Evolutionary conservation across 2,329 filamentous ascomycete species (phyloP), one percentile per base, ranked within the genome.

Genomic region (Epicoccum nigrum): DNA sequence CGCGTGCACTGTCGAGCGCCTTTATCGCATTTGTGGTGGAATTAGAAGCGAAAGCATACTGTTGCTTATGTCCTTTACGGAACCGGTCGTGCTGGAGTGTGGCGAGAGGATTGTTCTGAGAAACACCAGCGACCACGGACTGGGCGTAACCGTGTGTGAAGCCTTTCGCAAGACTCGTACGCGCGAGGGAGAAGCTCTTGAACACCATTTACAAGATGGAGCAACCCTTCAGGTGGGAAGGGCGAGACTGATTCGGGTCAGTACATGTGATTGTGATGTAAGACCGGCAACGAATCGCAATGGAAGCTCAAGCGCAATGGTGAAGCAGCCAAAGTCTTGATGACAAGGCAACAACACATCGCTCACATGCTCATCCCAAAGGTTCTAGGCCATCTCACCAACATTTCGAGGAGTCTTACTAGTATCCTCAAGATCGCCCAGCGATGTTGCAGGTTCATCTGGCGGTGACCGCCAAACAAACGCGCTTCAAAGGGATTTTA

Each of bases 141-240:
- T 97, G 93, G 67, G 92, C 92, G 84, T 97, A 97, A 78, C 93
- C 93, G 85, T 97, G 91, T 75, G 91, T 93, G 76, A 97, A 89
- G 71, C 92, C 92, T 81, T 97, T 97, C 73, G 90, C 87, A 79
- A 97, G 89, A 88, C 90, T 92, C 84, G 93, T 90, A 82, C 94
- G 93, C 86, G 96, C 91, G 83, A 97, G 90, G 81, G 86, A 83
- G 71, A 85, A 84, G 69, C 86, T 86, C 77, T 88, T 88, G 70
- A 80, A 79, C 71, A 79, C 77, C 93, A 97, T 97, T 96, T 95
- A 96, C 90, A 83, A 85, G 75, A 84, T 79, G 74, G 77, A 77
- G 59, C 73, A 78, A 78, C 83, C 84, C 84, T 86, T 86, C 87
- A 85, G 58, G 54, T 68, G 68, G 65, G 72, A 78, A 78, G 75